Percentiles rank a stretch among this genome's conserved stretches.
Conservation (phyloP, 2,329 filamentous ascomycete genomes). For the Zasmidium angulare region DNA sequence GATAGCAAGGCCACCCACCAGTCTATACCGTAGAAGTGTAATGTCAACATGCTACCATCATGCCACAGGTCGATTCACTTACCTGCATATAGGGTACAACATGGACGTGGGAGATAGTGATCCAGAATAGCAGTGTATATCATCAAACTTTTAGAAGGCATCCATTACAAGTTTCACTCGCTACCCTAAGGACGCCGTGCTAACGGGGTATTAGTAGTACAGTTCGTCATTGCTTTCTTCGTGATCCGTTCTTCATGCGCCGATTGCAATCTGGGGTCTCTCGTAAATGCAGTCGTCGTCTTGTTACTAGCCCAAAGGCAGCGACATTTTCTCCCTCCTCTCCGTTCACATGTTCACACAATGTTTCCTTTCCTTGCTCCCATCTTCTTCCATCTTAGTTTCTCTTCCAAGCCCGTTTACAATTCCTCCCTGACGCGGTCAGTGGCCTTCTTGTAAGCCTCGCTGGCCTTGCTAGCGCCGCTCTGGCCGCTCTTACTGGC, state of each 20-base stretch:
- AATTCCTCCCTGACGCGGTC: conserved; percentile 47
- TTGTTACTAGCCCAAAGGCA: conserved; percentile 13
- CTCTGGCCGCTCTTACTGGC: conserved; percentile 35
- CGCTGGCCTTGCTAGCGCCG: conserved; percentile 32
- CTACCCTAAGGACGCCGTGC: conserved; percentile 15
- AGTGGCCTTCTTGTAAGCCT: conserved; percentile 32
- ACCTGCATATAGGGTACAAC: too few relatives aligned
- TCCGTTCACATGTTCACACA: too few relatives aligned
- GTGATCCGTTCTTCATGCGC: conserved; percentile 19
- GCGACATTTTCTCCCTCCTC: background rate
- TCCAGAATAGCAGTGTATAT: too few relatives aligned
- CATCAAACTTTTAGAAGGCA: conserved; percentile 4
- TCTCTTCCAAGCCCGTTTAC: conserved; percentile 29
- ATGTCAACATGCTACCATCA: too few relatives aligned
- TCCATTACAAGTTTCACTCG: conserved; percentile 4
- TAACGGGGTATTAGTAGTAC: conserved; percentile 22
- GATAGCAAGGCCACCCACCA: too few relatives aligned
- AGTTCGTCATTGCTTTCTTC: conserved; percentile 21
- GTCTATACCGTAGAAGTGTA: too few relatives aligned
- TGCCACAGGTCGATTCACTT: too few relatives aligned
- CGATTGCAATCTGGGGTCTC: conserved; percentile 6
- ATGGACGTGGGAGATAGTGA: too few relatives aligned
- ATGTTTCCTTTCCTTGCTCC: background rate
- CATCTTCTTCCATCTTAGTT: background rate
- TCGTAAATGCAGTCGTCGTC: conserved; percentile 4